phyloP scores from a whole-genome alignment of 73 alveolate species.

The Paramecium sexaurelia region DNA sequence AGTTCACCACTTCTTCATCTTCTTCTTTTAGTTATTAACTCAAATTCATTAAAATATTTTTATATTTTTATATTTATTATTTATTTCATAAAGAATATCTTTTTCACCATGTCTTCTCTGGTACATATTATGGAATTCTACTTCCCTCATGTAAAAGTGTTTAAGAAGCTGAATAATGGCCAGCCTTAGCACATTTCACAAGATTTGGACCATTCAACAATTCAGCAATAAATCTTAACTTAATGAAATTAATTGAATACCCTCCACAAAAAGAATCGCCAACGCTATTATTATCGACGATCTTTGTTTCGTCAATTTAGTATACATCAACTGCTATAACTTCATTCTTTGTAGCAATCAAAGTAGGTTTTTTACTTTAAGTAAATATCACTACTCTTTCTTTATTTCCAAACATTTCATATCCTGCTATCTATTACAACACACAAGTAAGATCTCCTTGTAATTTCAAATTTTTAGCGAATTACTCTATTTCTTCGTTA shows the following conservation, averaged over 20 bases:
- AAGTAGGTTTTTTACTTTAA: constrained; percentile 82
- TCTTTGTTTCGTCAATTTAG: constrained; percentile 69
- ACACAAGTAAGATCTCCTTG: constrained; percentile 67
- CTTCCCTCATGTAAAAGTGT: constrained; percentile 68
- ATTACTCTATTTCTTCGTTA: constrained; percentile 80
- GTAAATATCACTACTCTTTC: constrained; percentile 78
- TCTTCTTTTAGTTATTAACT: constrained; percentile 15
- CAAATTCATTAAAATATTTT: neutral
- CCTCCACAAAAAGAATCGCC: constrained; percentile 98
- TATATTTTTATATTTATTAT: neutral
- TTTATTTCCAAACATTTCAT: constrained; percentile 61
- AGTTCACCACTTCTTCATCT: neutral
- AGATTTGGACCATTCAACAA: constrained; percentile 82
- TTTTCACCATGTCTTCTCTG: neutral
- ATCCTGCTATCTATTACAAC: constrained; percentile 69
- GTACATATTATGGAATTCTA: constrained; percentile 52
- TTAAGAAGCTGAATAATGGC: constrained; percentile 65
- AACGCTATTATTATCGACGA: constrained; percentile 95
- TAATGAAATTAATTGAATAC: neutral
- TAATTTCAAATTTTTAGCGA: constrained; percentile 74
- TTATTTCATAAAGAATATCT: neutral
- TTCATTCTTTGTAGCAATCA: constrained; percentile 70
- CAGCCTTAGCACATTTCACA: constrained; percentile 70
- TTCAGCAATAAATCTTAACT: constrained; percentile 76
- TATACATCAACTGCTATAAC: constrained; percentile 61